These are phyloP conservation scores for Parascedosporium putredinis DNA, from an alignment of 2,329 filamentous ascomycete species.

Conservation along the genomic window DNA sequence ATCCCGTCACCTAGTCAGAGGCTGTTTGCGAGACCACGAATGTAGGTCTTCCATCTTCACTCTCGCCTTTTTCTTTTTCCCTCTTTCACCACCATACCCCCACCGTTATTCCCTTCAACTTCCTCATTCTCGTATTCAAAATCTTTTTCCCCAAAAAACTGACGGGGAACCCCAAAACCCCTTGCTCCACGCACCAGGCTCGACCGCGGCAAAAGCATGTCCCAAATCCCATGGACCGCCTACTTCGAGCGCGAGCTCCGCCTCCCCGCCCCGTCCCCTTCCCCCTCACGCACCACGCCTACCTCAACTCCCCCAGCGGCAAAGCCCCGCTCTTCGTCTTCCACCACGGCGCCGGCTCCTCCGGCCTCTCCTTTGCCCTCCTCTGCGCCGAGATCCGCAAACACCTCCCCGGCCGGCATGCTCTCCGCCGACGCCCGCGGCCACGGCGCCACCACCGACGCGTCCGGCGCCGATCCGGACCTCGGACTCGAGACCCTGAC, in stretches of 20 bases:
- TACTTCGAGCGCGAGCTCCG: slow-evolving; percentile 87
- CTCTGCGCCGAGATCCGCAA: slow-evolving; percentile 69
- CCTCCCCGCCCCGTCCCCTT: slow-evolving; percentile 41
- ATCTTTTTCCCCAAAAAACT: slow-evolving; percentile 3
- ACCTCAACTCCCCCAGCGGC: slow-evolving; percentile 70
- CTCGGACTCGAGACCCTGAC: slow-evolving; percentile 64
- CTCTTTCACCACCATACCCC: slow-evolving; percentile 10
- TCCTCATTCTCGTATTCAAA: too few relatives aligned
- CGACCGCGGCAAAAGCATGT: slow-evolving; percentile 40
- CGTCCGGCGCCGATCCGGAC: slow-evolving; percentile 34
- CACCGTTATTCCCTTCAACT: too few relatives aligned
- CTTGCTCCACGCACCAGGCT: too few relatives aligned
- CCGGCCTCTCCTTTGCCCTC: slow-evolving; percentile 81
- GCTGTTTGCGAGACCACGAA: slow-evolving; percentile 60
- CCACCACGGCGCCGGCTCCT: slow-evolving; percentile 91
- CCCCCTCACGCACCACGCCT: slow-evolving; percentile 65
- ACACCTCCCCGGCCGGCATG: slow-evolving; percentile 68
- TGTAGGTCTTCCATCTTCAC: slow-evolving; percentile 35
- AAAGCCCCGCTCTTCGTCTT: slow-evolving; percentile 78
- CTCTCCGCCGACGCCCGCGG: slow-evolving; percentile 78
- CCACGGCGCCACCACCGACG: slow-evolving; percentile 60
- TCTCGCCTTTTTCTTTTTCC: neutral
- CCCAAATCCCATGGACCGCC: slow-evolving; percentile 72
- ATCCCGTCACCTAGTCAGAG: slow-evolving; percentile 66
- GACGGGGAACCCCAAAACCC: too few relatives aligned